Evolutionary conservation across 2,329 filamentous ascomycete genomes (phyloP), one percentile per base, ranked within the genome.

Genomic region (Leptographium procerum): DNA sequence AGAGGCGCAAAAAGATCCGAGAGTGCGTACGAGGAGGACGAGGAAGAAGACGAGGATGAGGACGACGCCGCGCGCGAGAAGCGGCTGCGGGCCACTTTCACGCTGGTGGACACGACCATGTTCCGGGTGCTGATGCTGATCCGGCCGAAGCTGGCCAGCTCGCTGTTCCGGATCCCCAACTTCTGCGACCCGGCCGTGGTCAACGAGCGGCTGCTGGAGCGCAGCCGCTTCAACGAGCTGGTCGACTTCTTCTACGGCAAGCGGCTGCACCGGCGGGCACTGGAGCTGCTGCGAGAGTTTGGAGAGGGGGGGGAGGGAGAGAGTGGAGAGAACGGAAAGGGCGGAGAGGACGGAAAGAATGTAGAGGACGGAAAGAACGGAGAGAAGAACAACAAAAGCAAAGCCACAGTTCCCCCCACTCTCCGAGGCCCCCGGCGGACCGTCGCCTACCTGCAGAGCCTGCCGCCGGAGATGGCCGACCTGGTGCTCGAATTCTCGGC

Each of bases 161-260:
- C 91, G 0, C 80, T 99, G 0, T 97, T 99, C 74, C 90, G 94
- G 28, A 89, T 97, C 56, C 87, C 91, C 68, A 99, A 99, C 70
- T 97, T 96, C 69, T 97, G 94, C 70, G 92, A 99, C 66, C 92
- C 94, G 0, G 87, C 89, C 33, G 94, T 97, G 3, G 92, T 99
- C 26, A 94, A 96, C 68, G 89, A 96, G 70, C 91, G 91, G 66
- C 76, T 99, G 5, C 84, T 96, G 60, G 89, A 96, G 69, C 89
- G 86, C 47, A 88, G 88, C 59, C 84, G 91, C 34, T 96, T 95
- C 71, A 92, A 87, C 56, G 92, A 97, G 72, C 77, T 99, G 1
- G 91, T 99, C n/a, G 92, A 97, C 70, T 99, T 99, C 69, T 85
- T 97, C 64, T 90, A 95, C 66, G 94, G 94, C 62, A 99, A 99